Evolutionary conservation across 345 rosid species (phyloP).

Genomic region (Passiflora organensis): DNA sequence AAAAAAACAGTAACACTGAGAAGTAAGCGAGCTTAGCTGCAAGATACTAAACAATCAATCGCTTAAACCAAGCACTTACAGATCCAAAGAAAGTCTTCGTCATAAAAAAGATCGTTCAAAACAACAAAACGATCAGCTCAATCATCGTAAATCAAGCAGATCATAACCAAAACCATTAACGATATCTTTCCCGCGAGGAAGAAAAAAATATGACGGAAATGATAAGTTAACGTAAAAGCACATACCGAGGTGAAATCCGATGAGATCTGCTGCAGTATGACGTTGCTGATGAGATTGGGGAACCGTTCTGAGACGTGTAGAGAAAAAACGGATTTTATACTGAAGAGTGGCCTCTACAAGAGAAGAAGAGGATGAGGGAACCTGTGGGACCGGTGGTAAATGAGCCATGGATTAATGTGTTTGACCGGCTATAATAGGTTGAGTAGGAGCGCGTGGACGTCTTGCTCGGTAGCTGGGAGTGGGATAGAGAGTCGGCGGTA

Average conservation of each 20-base stretch:
- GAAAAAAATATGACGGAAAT: neutral
- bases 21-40: neutral
- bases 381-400: conserved; percentile 39
- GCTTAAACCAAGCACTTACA: too few species aligned
- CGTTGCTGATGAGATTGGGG: conserved; percentile 14
- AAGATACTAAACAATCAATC: neutral
- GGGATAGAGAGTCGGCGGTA: too few species aligned
- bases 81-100: too few species aligned
- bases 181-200: neutral
- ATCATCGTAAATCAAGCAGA: neutral
- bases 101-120: too few species aligned
- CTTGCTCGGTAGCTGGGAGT: too few species aligned
- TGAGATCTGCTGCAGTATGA: conserved; percentile 26
- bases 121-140: too few species aligned
- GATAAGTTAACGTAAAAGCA: neutral
- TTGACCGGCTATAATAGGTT: too few species aligned
- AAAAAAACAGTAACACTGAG: neutral
- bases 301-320: conserved; percentile 15
- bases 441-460: too few species aligned
- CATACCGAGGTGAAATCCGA: conserved; percentile 14
- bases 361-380: conserved; percentile 9
- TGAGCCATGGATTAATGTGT: too few species aligned
- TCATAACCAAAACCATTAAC: conserved; percentile 1
- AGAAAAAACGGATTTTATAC: neutral
- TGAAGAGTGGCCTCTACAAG: neutral